phyloP scores from a whole-genome alignment of 2,329 filamentous ascomycete genomes.

The Diaporthe velutina region DNA sequence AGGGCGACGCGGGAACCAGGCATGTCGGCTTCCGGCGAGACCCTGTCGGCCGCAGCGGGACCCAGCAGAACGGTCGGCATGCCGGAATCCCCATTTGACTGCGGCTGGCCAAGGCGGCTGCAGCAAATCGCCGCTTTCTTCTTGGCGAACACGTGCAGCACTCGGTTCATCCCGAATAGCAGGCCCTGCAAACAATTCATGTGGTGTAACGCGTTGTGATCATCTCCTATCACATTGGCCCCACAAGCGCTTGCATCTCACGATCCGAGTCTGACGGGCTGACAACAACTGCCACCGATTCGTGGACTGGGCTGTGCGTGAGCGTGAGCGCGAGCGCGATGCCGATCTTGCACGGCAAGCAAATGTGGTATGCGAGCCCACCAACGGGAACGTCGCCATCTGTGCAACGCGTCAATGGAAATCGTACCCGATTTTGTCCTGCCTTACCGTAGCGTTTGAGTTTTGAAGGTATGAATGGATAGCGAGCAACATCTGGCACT shows the following conservation, averaged over 20 bases:
- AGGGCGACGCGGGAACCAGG: neutral
- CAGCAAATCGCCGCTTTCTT: conserved; percentile 14
- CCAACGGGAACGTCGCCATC: neutral
- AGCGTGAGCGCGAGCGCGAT: too few relatives aligned
- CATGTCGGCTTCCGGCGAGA: neutral
- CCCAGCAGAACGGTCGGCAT: neutral
- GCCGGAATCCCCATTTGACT: neutral
- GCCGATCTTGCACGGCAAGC: neutral
- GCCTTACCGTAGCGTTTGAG: neutral
- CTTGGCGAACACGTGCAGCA: conserved; percentile 24
- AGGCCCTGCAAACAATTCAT: conserved; percentile 2
- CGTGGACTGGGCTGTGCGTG: neutral
- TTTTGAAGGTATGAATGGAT: neutral
- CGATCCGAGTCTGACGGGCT: neutral
- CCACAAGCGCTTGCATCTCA: conserved; percentile 44
- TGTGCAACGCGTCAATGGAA: conserved; percentile 6
- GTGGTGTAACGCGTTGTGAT: neutral
- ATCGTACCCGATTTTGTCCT: neutral
- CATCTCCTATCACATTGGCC: conserved; percentile 17
- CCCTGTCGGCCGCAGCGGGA: conserved; percentile 14
- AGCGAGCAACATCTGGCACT: conserved; percentile 3
- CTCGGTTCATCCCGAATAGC: conserved; percentile 3
- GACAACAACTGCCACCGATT: neutral
- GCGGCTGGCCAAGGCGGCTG: conserved; percentile 11
- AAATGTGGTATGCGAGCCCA: neutral